A percentile compares a stretch with the other conserved stretches of the same genome.
phyloP scores from a whole-genome alignment of 768 basidiomycete genomes.

The Coprinopsis sp. region DNA sequence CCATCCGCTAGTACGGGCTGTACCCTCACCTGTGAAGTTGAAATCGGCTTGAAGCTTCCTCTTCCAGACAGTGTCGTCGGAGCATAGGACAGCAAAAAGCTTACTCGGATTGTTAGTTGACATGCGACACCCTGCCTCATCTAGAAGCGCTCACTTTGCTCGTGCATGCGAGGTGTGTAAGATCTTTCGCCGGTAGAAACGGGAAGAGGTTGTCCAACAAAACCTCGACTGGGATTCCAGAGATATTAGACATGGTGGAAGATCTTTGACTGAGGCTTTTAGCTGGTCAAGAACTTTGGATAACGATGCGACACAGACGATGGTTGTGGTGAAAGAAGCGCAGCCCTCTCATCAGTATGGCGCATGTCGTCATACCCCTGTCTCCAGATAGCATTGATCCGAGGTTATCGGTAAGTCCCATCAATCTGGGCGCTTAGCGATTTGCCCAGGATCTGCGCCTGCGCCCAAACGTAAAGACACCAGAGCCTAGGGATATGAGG shows the following conservation, averaged over 20 bases:
- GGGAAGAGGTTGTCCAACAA: constrained; percentile 71
- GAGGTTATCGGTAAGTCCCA: too few relatives aligned
- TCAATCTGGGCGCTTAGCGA: too few relatives aligned
- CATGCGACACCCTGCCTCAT: too few relatives aligned
- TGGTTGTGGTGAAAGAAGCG: too few relatives aligned
- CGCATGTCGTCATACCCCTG: too few relatives aligned
- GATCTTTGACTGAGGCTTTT: background rate
- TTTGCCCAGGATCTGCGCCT: too few relatives aligned
- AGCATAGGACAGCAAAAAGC: constrained; percentile 55
- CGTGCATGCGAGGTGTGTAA: constrained; percentile 56
- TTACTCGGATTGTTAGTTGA: constrained; percentile 14
- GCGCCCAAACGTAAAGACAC: too few relatives aligned
- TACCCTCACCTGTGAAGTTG: constrained; percentile 69
- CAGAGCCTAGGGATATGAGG: too few relatives aligned
- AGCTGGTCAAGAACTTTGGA: background rate
- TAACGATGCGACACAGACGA: constrained; percentile 5
- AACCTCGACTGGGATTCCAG: constrained; percentile 70
- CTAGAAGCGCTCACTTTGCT: constrained; percentile 39
- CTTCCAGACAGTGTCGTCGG: constrained; percentile 80
- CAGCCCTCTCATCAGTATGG: too few relatives aligned
- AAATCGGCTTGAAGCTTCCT: constrained; percentile 63
- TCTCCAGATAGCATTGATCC: too few relatives aligned
- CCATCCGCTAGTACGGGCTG: constrained; percentile 75
- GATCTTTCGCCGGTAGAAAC: constrained; percentile 45
- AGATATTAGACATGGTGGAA: background rate